Base-by-base conservation (phyloP, 352 stramenopile genomes). In the Phytophthora sojae region DNA sequence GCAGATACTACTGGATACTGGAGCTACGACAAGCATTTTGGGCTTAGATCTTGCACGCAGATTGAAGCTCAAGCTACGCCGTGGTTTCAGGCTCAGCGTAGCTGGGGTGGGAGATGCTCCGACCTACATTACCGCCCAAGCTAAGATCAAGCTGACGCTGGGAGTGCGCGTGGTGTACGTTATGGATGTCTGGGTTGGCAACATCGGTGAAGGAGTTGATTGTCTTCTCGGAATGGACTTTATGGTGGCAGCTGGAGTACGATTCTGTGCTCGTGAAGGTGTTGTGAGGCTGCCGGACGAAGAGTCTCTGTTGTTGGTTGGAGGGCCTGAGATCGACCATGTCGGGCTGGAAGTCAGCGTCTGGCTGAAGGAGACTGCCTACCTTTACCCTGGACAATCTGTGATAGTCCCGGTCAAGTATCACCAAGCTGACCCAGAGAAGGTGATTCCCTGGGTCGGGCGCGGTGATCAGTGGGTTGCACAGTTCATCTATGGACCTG, bases 211-310 rank as follows among this genome's bases (percentile, higher is more conserved):
- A n/a, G n/a, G n/a, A n/a, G n/a, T n/a, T 12, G 64, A 80, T 2
- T 77, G 64, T n/a, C 50, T 80, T 1, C 61, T 82, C 0, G 64
- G 71, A 2, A 71, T 76, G 64, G 58, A 80, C 42, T 82, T 80
- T 57, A 81, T 81, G 69, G 25, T 69, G 4, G 17, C 50, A 2
- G 52, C 65, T 12, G 72, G 72, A 3, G 71, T 82, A 1, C 50
- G 69, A 6, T 26, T 72, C 0, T 63, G 57, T 17, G 37, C 55
- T 0, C 45, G 45, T 1, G 67, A 79, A 21, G 52, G 70, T 1
- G 15, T 60, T 3, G 23, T 67, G 2, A 49, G 26, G 25, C 50
- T 60, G 9, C 32, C 58, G 25, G 58, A 65, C 39, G 58, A 65
- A 32, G 58, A 65, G 3, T 56, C 58, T 14, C 9, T 67, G 7